Percentiles rank a stretch among this genome's conserved stretches.
Evolutionary conservation across 805 yeast species (phyloP).

Genomic region (Metschnikowia hibisci): DNA sequence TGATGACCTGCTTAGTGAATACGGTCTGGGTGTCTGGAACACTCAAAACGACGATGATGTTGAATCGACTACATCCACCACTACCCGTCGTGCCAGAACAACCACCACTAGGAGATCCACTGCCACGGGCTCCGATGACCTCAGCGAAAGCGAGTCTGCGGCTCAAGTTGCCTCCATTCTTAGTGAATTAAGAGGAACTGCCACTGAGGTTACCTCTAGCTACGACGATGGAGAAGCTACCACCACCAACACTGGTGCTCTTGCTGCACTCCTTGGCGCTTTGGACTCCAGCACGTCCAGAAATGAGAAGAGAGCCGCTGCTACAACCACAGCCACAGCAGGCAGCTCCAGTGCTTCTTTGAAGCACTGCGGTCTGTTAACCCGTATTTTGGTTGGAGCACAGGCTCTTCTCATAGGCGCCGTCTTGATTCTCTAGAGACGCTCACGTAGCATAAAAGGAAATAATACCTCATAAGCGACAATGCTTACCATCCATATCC

Average conservation of each 20-base stretch:
- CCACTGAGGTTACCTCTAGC: background rate
- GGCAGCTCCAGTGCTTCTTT: conserved; percentile 2
- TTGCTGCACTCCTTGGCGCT: conserved; percentile 7
- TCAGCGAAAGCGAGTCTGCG: conserved; percentile 3
- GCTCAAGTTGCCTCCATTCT: conserved; percentile 16
- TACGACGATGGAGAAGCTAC: background rate
- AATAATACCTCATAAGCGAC: conserved; percentile 1
- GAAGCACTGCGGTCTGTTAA: background rate
- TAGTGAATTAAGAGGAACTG: conserved; percentile 8
- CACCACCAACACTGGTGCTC: background rate
- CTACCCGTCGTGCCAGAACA: background rate
- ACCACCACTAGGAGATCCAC: background rate
- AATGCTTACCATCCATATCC: background rate
- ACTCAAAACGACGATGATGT: background rate
- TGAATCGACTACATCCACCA: background rate
- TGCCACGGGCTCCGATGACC: background rate
- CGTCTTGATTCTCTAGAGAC: conserved; percentile 4
- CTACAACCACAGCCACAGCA: conserved; percentile 1
- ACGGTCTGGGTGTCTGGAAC: conserved; percentile 3
- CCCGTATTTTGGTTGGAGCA: conserved; percentile 6
- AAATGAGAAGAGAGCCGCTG: conserved; percentile 1
- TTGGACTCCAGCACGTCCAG: conserved; percentile 7
- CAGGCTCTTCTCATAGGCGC: conserved; percentile 8
- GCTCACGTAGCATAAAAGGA: conserved; percentile 4
- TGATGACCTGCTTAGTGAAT: conserved; percentile 1